Evolutionary conservation across 1,139 yeast species (phyloP), one percentile per base, ranked within the genome.

Genomic region (Ogataea hybrid): DNA sequence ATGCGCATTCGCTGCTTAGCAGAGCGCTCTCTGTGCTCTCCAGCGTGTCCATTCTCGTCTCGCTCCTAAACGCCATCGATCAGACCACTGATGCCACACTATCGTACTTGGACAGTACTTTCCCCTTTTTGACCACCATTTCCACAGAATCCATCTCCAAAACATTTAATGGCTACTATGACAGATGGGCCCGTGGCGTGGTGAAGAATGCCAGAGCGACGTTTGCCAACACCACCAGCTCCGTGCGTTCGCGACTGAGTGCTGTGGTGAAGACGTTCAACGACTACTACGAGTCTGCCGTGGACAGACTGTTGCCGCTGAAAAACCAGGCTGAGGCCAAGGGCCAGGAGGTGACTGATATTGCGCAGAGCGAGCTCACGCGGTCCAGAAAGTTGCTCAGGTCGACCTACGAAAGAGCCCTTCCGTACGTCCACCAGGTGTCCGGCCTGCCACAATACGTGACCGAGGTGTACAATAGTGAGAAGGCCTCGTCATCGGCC

Each of bases 391-490:
- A 32, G 8, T 42, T 58, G 10, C 28, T 48, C 4, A 27, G 29
- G 18, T 45, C 42, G 14, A 50, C 58, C 3, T 50, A 45, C 42
- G 37, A 45, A 9, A 49, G 59, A 35, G 37, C 52, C 8, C 22
- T 39, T 14, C 52, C 53, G 1, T 41, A 49, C 10, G 55, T 58
- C 17, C 30, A 44, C 11, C 49, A 43, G 32, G 58, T 53, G 18
- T 39, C 58, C 1, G 40, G 52, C 12, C 23, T 58, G 6, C 63
- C 63, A 15, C 44, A 50, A 2, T 59, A 61, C 35, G 57, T 58
- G 17, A 39, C 53, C 15, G 50, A 45, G 14, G 53, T 57, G 21
- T 61, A 59, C 41, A 33, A 41, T 7, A 50, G 48, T 17, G 64
- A 59, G 41, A 47, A 53, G 28, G 43, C 50, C 14, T 50, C 57